Evolutionary conservation across 2,329 filamentous ascomycete species (phyloP).

Genomic region (Pseudocercospora musae): DNA sequence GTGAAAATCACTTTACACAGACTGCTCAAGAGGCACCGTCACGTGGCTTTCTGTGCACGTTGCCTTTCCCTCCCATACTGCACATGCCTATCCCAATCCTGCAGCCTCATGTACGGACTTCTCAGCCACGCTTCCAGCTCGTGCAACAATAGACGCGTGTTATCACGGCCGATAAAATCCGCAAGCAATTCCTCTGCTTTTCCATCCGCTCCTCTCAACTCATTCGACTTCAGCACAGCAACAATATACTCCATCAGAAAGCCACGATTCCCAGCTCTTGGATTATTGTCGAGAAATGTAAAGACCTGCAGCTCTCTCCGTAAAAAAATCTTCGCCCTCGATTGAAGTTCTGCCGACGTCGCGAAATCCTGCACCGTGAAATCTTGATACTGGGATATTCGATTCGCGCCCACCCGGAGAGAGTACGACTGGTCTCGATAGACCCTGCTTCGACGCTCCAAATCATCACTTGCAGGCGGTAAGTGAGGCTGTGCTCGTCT

Average conservation of each 20-base stretch:
- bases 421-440: constrained; percentile 73
- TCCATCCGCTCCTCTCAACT: constrained; percentile 73
- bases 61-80: constrained; percentile 56
- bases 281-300: constrained; percentile 57
- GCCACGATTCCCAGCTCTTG: constrained; percentile 47
- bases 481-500: constrained; percentile 4
- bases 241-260: constrained; percentile 84
- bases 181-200: constrained; percentile 74
- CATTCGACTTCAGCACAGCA: constrained; percentile 76
- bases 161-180: constrained; percentile 72
- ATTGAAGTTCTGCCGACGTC: constrained; percentile 63
- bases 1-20: too few relatives aligned
- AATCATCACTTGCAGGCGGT: constrained; percentile 32
- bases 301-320: constrained; percentile 83
- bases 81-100: constrained; percentile 76
- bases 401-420: constrained; percentile 77
- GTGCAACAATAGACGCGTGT: constrained; percentile 75
- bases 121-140: constrained; percentile 79
- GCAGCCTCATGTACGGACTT: constrained; percentile 69
- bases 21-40: too few relatives aligned
- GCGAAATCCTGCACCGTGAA: constrained; percentile 66
- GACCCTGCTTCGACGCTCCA: constrained; percentile 65
- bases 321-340: constrained; percentile 75
- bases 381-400: constrained; percentile 70
- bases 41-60: too few relatives aligned